Percentiles rank a stretch among this genome's conserved stretches.
phyloP scores from a whole-genome alignment of 1,284 basidiomycete species.

The Microbotryum scabiosae region DNA sequence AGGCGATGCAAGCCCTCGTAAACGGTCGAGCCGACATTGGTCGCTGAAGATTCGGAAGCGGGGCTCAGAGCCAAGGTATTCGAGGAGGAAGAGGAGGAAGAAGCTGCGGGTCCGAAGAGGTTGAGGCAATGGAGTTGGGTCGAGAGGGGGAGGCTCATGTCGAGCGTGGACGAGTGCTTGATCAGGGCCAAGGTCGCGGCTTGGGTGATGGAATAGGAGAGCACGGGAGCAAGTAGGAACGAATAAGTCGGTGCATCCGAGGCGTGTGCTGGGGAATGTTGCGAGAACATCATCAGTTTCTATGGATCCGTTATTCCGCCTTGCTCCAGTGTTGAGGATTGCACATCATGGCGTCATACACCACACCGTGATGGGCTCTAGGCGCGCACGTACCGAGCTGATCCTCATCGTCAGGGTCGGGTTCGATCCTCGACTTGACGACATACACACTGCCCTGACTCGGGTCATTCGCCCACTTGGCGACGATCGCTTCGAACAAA shows the following conservation, averaged over 20 bases:
- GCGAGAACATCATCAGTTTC: background rate
- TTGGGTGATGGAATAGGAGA: slow-evolving; percentile 72
- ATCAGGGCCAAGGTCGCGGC: slow-evolving; percentile 86
- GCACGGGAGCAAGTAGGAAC: slow-evolving; percentile 62
- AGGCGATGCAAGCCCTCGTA: slow-evolving; percentile 96
- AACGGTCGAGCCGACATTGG: slow-evolving; percentile 47
- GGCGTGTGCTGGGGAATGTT: background rate
- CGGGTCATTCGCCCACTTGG: slow-evolving; percentile 59
- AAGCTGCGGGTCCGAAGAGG: slow-evolving; percentile 72
- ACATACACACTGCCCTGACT: slow-evolving; percentile 59
- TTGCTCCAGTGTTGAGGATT: too few relatives aligned
- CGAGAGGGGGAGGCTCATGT: slow-evolving; percentile 66
- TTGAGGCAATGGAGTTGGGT: slow-evolving; percentile 86
- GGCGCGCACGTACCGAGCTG: too few relatives aligned
- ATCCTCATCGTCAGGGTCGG: slow-evolving; percentile 45
- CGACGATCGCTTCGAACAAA: slow-evolving; percentile 58
- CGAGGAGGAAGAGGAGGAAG: slow-evolving; percentile 41
- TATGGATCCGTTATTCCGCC: too few relatives aligned
- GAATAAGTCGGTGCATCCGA: slow-evolving; percentile 33
- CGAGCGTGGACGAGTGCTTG: slow-evolving; percentile 77
- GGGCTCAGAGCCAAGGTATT: background rate
- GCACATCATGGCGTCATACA: too few relatives aligned
- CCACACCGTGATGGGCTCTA: too few relatives aligned
- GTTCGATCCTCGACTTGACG: slow-evolving; percentile 62
- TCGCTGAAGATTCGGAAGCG: slow-evolving; percentile 27